Evolutionary conservation across 73 alveolate species (phyloP).

Genomic region (Paramecium bursaria): DNA sequence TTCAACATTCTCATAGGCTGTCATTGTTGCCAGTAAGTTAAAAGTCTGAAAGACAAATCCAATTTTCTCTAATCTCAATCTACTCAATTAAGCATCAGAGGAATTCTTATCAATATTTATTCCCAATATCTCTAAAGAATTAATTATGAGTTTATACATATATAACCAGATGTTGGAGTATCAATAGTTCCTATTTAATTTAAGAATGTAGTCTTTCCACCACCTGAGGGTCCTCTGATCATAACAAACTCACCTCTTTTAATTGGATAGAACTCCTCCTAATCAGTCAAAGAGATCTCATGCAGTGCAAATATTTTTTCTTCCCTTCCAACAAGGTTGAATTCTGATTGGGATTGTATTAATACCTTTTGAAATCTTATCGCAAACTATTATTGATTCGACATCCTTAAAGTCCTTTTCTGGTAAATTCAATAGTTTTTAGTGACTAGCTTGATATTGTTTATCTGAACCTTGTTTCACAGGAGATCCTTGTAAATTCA

Average conservation of each 20-base stretch:
- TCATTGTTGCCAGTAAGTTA: constrained; percentile 95
- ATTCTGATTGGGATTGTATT: not conserved
- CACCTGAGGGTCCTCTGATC: constrained; percentile 99
- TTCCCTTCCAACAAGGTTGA: constrained; percentile 62
- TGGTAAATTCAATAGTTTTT: constrained; percentile 22
- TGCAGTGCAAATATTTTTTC: constrained; percentile 66
- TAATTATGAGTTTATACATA: not conserved
- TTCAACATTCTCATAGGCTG: constrained; percentile 96
- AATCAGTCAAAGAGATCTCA: constrained; percentile 59
- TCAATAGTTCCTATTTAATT: constrained; percentile 96
- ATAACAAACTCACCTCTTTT: constrained; percentile 97
- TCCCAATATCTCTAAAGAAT: constrained; percentile 77
- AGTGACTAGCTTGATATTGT: not conserved
- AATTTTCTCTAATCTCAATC: constrained; percentile 85
- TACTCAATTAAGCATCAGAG: constrained; percentile 86
- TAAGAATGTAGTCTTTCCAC: constrained; percentile 98
- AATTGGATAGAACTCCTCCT: constrained; percentile 88
- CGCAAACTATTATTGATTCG: constrained; percentile 57
- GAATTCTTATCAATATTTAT: constrained; percentile 83
- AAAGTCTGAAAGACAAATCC: constrained; percentile 97
- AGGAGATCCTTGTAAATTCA: not conserved
- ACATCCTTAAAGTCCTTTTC: constrained; percentile 54
- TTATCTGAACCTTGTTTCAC: not conserved
- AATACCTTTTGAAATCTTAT: constrained; percentile 63
- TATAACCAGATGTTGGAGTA: constrained; percentile 77